Percentiles rank a stretch among this genome's conserved stretches.
Evolutionary conservation across 1,139 yeast genomes (phyloP).

Genomic region (Scheffersomyces segobiensis): DNA sequence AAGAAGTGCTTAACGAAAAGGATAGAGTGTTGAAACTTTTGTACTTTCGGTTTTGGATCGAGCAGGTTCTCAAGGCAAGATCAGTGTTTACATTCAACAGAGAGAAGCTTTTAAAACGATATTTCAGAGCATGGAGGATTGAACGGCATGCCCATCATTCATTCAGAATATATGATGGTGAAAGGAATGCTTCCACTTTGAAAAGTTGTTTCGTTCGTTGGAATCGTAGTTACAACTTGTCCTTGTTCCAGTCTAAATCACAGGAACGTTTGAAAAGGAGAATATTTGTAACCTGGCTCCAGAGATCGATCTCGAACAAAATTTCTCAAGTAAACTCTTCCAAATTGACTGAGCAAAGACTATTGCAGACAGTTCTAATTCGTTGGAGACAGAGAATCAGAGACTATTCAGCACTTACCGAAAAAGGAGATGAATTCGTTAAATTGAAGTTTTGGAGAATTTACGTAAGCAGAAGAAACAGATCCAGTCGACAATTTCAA

Average conservation of each 20-base stretch:
- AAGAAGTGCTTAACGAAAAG: conserved; percentile 1
- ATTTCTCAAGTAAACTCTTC: conserved; percentile 2
- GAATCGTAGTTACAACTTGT: conserved; percentile 7
- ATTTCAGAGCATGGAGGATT: not conserved
- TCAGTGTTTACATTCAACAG: not conserved
- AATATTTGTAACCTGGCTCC: conserved; percentile 3
- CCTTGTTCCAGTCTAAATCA: not conserved
- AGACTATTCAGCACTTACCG: conserved; percentile 6
- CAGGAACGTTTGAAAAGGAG: conserved; percentile 4
- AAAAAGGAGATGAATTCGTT: conserved; percentile 20
- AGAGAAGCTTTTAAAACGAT: not conserved
- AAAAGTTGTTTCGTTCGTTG: conserved; percentile 13
- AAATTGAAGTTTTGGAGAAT: not conserved
- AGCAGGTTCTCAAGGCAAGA: not conserved
- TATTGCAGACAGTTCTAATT: not conserved
- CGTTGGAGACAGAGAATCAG: conserved; percentile 17
- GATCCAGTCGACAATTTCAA: not conserved
- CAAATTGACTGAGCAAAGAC: not conserved
- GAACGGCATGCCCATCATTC: not conserved
- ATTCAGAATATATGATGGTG: not conserved
- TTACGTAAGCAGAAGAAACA: not conserved
- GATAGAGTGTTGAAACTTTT: not conserved
- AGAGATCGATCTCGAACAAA: not conserved
- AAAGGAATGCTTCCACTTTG: not conserved
- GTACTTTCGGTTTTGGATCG: not conserved